Conservation (phyloP, 495 filamentous ascomycete genomes). For the Penicillium herquei region DNA sequence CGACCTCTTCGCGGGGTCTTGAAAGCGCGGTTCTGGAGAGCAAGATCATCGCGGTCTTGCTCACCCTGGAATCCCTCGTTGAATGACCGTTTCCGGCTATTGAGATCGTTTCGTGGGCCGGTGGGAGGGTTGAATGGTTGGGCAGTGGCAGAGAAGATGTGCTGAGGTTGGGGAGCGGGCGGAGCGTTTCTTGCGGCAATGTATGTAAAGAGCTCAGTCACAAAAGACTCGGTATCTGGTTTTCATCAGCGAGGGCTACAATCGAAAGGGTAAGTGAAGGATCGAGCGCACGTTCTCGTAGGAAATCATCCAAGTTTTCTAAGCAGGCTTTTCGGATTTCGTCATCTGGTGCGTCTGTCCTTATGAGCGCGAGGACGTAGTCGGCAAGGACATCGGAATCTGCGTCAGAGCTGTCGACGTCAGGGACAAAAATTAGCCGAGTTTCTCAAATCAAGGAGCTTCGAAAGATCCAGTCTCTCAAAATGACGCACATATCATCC, state of each 20-base stretch:
- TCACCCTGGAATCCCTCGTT: slow-evolving; percentile 57
- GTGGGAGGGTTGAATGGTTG: slow-evolving; percentile 36
- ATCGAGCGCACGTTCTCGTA: slow-evolving; percentile 68
- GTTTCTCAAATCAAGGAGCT: not conserved
- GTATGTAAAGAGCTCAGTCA: slow-evolving; percentile 77
- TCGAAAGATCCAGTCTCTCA: not conserved
- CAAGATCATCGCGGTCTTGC: slow-evolving; percentile 37
- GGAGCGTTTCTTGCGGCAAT: slow-evolving; percentile 55
- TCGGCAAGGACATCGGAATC: slow-evolving; percentile 94
- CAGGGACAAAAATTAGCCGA: slow-evolving; percentile 7
- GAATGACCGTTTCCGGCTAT: slow-evolving; percentile 55
- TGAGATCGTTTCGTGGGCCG: slow-evolving; percentile 32
- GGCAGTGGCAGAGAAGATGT: slow-evolving; percentile 23
- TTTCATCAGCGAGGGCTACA: slow-evolving; percentile 12
- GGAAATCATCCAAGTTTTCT: slow-evolving; percentile 81
- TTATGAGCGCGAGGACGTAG: slow-evolving; percentile 88
- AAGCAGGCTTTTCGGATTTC: slow-evolving; percentile 72
- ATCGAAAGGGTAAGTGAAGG: not conserved
- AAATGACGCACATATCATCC: slow-evolving; percentile 75
- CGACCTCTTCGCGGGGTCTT: slow-evolving; percentile 76
- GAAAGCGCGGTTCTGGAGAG: slow-evolving; percentile 53
- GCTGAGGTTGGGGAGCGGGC: slow-evolving; percentile 53
- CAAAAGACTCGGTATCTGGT: slow-evolving; percentile 70
- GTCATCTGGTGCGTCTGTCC: slow-evolving; percentile 72
- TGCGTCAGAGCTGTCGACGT: slow-evolving; percentile 71